Conservation (phyloP, 345 rosid species). For the Populus nigra region DNA sequence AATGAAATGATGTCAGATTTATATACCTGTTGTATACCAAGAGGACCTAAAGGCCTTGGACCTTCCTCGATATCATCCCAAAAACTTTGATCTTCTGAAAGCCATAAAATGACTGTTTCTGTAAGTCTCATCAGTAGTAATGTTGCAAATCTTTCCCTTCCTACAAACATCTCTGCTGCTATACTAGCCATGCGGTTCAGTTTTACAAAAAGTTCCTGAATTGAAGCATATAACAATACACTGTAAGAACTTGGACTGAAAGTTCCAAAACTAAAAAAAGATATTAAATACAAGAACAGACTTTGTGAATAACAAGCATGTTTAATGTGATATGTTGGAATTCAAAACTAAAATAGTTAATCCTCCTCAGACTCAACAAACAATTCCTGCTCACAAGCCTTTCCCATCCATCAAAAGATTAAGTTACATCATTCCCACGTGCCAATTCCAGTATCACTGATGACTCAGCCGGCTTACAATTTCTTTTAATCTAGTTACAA, state of each 20-base stretch:
- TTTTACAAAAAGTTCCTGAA: constrained; percentile 83
- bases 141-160: constrained; percentile 93
- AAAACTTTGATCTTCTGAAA: constrained; percentile 89
- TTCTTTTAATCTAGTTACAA: neutral
- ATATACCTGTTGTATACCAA: constrained; percentile 81
- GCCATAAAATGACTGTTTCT: constrained; percentile 94
- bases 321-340: neutral
- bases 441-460: neutral
- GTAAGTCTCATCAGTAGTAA: constrained; percentile 89
- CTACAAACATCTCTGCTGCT: constrained; percentile 97
- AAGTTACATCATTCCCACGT: neutral
- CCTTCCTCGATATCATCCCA: constrained; percentile 99
- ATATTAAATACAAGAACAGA: neutral
- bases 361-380: neutral
- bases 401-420: constrained; percentile 1
- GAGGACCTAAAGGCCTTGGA: constrained; percentile 84
- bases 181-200: constrained; percentile 78
- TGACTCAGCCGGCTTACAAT: constrained; percentile 5
- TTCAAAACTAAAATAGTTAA: neutral
- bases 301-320: neutral
- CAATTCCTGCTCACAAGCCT: neutral
- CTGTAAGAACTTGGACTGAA: neutral
- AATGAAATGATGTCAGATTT: constrained; percentile 15
- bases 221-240: constrained; percentile 7
- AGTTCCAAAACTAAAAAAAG: neutral